phyloP scores from a whole-genome alignment of 164 flowering plant species.

The Magnolia officinalis region DNA sequence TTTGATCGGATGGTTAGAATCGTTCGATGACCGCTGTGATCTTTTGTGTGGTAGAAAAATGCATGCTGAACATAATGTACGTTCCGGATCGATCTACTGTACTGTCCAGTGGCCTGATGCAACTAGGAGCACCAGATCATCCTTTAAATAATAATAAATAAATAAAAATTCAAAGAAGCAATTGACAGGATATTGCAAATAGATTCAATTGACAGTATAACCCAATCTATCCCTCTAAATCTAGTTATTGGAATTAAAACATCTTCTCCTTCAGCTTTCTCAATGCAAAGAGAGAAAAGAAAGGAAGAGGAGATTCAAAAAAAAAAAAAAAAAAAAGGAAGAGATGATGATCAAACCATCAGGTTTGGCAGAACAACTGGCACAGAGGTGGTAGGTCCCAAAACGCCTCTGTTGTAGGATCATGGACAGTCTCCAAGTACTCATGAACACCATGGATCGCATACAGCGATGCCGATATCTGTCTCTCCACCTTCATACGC shows the following conservation, averaged over 20 bases:
- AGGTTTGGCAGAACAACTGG: slow-evolving; percentile 40
- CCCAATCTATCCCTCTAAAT: neutral
- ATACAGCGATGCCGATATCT: slow-evolving; percentile 66
- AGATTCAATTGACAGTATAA: neutral
- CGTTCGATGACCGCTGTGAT: too few species aligned
- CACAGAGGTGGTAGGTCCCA: slow-evolving; percentile 83
- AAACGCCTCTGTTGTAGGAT: slow-evolving; percentile 43
- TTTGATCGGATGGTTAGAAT: too few species aligned
- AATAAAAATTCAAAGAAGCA: too few species aligned
- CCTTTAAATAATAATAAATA: too few species aligned
- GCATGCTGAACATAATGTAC: too few species aligned
- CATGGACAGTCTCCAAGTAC: slow-evolving; percentile 52
- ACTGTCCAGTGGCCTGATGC: too few species aligned
- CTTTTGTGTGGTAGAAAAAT: too few species aligned
- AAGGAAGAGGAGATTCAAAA: neutral
- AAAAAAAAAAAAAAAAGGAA: neutral
- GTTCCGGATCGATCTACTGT: too few species aligned
- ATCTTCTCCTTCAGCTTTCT: neutral
- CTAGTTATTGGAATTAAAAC: neutral
- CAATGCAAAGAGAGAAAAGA: neutral
- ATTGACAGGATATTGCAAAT: neutral
- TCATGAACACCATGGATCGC: slow-evolving; percentile 71
- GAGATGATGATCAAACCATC: slow-evolving; percentile 4
- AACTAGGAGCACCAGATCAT: too few species aligned
- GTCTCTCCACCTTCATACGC: slow-evolving; percentile 68